A percentile compares a stretch with the other conserved stretches of the same genome.
phyloP scores from a whole-genome alignment of 2,329 filamentous ascomycete genomes.

The Fusarium zealandicum region DNA sequence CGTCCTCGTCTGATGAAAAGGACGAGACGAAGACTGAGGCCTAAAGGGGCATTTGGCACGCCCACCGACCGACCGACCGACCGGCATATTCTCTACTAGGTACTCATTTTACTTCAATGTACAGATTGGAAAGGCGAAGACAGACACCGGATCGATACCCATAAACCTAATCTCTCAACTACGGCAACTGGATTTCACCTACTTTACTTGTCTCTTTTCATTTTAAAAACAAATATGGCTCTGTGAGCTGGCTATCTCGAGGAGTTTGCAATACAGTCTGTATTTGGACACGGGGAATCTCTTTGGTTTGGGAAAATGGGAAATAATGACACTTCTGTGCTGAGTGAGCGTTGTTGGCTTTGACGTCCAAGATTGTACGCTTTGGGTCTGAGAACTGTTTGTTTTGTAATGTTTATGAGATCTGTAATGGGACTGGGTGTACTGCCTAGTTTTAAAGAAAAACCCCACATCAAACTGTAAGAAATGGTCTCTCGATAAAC shows the following conservation, averaged over 20 bases:
- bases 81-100: background rate
- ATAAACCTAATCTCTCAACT: conserved; percentile 25
- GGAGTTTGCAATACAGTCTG: conserved; percentile 15
- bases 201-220: conserved; percentile 1
- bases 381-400: background rate
- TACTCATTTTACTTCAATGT: conserved; percentile 1
- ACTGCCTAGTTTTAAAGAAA: conserved; percentile 5
- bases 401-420: conserved; percentile 1
- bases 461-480: background rate
- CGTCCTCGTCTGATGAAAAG: conserved; percentile 34
- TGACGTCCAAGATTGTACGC: conserved; percentile 6
- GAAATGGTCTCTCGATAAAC: too few species aligned
- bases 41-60: conserved; percentile 6
- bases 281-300: conserved; percentile 12
- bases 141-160: conserved; percentile 26
- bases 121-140: conserved; percentile 9
- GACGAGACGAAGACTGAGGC: conserved; percentile 22
- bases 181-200: conserved; percentile 21
- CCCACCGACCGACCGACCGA: background rate
- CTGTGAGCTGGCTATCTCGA: conserved; percentile 34
- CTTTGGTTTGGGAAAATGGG: conserved; percentile 8
- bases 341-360: conserved; percentile 10
- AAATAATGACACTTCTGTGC: conserved; percentile 2
- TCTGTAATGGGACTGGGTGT: background rate
- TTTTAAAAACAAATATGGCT: background rate